These are phyloP conservation scores for Tuber microsphaerosporum DNA, from an alignment of 495 filamentous ascomycete species.

Conservation along the genomic window DNA sequence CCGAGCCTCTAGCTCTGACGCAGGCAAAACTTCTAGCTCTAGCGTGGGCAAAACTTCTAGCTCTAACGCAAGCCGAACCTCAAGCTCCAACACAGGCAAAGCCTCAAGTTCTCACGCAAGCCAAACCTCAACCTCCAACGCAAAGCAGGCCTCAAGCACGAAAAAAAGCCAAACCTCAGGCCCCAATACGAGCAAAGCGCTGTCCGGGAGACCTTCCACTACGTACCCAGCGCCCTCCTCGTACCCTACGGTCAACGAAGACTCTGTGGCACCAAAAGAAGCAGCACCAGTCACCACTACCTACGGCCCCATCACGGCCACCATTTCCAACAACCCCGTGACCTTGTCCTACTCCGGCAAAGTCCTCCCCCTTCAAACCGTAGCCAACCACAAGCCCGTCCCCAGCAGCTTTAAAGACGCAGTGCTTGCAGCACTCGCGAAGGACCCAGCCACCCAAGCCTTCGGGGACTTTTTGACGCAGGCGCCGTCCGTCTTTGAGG, in stretches of 20 bases:
- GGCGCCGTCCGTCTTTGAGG: background rate
- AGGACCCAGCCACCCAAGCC: background rate
- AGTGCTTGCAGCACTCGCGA: background rate
- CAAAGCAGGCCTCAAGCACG: too few species aligned
- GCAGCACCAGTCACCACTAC: background rate
- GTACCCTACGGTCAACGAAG: background rate
- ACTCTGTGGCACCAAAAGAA: background rate
- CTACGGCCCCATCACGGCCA: background rate
- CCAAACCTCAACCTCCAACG: too few species aligned
- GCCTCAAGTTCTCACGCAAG: too few species aligned
- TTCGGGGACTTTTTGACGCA: background rate
- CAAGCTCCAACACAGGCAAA: too few species aligned
- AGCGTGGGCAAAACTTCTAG: too few species aligned
- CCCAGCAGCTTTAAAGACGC: background rate
- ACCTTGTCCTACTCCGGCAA: background rate
- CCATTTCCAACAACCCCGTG: background rate
- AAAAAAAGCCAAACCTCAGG: background rate
- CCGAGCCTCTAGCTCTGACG: too few species aligned
- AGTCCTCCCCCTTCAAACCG: background rate
- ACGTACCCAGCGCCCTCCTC: background rate
- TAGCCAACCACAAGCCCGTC: background rate
- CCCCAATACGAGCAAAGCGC: background rate
- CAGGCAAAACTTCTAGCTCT: too few species aligned
- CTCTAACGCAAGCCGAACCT: too few species aligned
- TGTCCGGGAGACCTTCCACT: too few species aligned